These are phyloP conservation scores for Sechiopsis laciniata DNA, from an alignment of 306 rosid species.

Conservation along the genomic window DNA sequence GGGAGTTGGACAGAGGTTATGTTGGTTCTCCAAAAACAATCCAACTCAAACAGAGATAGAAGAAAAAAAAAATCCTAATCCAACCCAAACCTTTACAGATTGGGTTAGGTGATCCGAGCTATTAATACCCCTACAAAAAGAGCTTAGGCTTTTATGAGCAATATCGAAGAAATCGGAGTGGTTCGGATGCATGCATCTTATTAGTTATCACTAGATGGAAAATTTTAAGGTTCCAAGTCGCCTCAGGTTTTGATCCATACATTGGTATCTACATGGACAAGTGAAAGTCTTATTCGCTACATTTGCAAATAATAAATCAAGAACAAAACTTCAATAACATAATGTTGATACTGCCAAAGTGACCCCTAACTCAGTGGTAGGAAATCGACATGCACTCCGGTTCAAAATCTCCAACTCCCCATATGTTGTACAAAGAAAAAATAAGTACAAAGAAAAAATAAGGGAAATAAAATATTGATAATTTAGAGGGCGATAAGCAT, in stretches of 20 bases:
- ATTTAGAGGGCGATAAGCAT: background rate
- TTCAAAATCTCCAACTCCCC: background rate
- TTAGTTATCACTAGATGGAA: background rate
- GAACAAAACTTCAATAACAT: background rate
- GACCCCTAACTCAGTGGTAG: background rate
- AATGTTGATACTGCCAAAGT: background rate
- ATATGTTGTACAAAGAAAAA: background rate
- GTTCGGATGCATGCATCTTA: background rate
- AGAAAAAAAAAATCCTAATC: background rate
- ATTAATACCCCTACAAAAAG: background rate
- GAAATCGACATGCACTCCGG: background rate
- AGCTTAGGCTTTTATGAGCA: slow-evolving; percentile 4
- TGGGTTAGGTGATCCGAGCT: too few relatives aligned
- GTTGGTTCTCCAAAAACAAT: too few relatives aligned
- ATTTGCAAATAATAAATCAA: slow-evolving; percentile 13
- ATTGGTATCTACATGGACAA: background rate
- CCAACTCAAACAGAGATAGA: too few relatives aligned
- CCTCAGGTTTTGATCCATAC: slow-evolving; percentile 1
- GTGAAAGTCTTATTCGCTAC: background rate
- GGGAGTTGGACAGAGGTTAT: background rate
- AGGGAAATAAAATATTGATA: background rate
- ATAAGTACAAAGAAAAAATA: background rate
- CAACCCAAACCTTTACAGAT: too few relatives aligned
- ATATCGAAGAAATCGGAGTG: background rate
- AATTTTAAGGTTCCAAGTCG: background rate